Conservation (phyloP, 2,329 filamentous ascomycete species). For the Xylariaceae sp. region DNA sequence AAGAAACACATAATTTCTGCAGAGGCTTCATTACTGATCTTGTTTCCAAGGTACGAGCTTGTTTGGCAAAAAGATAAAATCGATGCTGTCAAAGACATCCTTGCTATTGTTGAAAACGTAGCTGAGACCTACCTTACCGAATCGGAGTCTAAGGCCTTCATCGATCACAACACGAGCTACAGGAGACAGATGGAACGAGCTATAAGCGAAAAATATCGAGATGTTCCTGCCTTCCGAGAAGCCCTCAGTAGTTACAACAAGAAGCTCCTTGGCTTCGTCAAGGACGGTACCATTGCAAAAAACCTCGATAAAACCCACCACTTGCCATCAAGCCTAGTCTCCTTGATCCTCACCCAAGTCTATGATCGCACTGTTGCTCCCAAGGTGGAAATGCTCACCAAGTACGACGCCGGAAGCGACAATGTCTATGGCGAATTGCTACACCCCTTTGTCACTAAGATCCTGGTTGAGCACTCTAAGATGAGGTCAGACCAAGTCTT, state of each 20-base stretch:
- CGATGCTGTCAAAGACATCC: constrained; percentile 70
- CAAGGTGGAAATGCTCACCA: constrained; percentile 74
- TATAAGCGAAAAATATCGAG: constrained; percentile 60
- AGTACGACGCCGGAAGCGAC: constrained; percentile 86
- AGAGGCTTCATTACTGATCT: constrained; percentile 15
- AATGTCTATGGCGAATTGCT: constrained; percentile 94
- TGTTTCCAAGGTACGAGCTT: constrained; percentile 58
- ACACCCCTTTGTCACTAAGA: constrained; percentile 75
- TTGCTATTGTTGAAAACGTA: constrained; percentile 64
- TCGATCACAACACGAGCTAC: constrained; percentile 68
- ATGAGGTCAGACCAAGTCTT: constrained; percentile 84
- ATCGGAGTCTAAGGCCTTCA: constrained; percentile 63
- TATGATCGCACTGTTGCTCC: constrained; percentile 92
- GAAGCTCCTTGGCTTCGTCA: constrained; percentile 60
- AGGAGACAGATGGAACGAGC: constrained; percentile 74
- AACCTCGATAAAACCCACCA: constrained; percentile 67
- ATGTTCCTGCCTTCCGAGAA: constrained; percentile 64
- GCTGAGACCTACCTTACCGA: constrained; percentile 74
- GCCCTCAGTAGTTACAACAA: constrained; percentile 76
- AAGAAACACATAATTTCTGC: constrained; percentile 6
- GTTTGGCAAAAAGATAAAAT: constrained; percentile 76
- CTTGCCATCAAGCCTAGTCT: constrained; percentile 68
- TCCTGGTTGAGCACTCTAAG: constrained; percentile 70
- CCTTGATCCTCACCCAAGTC: constrained; percentile 79
- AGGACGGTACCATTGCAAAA: constrained; percentile 66